Evolutionary conservation across 768 basidiomycete genomes (phyloP).

Genomic region (Steccherinum ochraceum): DNA sequence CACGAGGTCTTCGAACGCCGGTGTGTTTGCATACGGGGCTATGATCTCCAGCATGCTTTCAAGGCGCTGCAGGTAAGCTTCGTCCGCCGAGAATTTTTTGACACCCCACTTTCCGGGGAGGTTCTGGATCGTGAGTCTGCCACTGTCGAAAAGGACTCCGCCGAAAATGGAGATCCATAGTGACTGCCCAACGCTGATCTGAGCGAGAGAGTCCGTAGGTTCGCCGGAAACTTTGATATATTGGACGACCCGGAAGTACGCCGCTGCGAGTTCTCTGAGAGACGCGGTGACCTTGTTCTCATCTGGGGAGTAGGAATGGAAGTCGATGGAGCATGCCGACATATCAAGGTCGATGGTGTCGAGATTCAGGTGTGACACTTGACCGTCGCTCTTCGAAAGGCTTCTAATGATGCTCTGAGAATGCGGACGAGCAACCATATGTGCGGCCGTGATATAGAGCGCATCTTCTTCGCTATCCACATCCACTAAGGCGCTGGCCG

Average conservation of each 20-base stretch:
- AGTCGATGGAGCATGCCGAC: slow-evolving; percentile 21
- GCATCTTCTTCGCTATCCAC: neutral
- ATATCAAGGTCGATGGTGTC: slow-evolving; percentile 13
- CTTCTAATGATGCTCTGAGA: neutral
- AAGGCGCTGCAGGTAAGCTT: neutral
- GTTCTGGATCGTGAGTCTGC: neutral
- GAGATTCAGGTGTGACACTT: neutral
- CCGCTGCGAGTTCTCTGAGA: neutral
- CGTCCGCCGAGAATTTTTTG: slow-evolving; percentile 10
- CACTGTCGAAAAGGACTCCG: neutral
- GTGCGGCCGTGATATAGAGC: neutral
- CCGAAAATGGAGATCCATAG: neutral
- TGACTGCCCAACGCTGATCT: neutral
- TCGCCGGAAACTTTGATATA: neutral
- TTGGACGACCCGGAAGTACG: neutral
- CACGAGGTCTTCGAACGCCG: neutral
- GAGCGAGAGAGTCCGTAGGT: neutral
- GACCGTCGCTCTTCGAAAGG: neutral
- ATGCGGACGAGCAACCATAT: neutral
- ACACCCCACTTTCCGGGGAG: neutral
- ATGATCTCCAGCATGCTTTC: neutral
- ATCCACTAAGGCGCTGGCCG: neutral
- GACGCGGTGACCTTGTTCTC: slow-evolving; percentile 14
- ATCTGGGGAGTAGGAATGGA: slow-evolving; percentile 22
- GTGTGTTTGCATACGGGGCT: neutral